Evolutionary conservation across 768 basidiomycete species (phyloP), one percentile per base, ranked within the genome.

Genomic region (Atractiella rhizophila): DNA sequence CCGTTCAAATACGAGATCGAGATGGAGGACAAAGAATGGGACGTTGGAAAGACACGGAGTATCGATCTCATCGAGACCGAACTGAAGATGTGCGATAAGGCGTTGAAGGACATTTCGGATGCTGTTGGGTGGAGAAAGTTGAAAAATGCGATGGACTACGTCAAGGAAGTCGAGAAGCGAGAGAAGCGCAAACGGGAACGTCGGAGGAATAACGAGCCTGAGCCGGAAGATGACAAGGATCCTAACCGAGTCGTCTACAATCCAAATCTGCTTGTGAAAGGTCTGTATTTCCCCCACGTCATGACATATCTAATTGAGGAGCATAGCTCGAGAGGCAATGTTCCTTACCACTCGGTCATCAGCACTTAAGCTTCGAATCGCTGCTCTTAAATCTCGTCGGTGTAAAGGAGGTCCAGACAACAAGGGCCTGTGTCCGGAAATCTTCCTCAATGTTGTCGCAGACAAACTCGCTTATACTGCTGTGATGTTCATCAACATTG

Each of bases 1-100:
- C 91, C 88, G 23, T 94, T 72, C 68, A 98, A 98, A 64, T 88
- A 91, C 54, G 88, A 96, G 54, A 74, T 96, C 21, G 91, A 98
- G 56, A 19, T 43, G 5, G 85, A 94, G 47, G 68, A 70, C 12
- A 64, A 74, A 30, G 91, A 98, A 58, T 98, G 91, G 91, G 79
- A 81, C 51, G 54, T 64, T 2, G 91, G 91, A 1, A 64, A 86
- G 36, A 67, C 66, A 50, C 64, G 70, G 37, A 70, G 81, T 1
- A 67, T 81, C 42, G 69, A 70, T 40, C 62, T 86, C 50, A 78
- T 88, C 51, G 75, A 81, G 60, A 71, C 70, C 53, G 91, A 98
- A 66, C 62, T 79, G 28, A 54, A 43, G 29, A 70, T 81, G 69
- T 88, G 83, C 51, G 82, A 94, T 60, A 63, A 61, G 35, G 85